Conservation (phyloP, 1,284 basidiomycete genomes). For the Mycena citricolor region DNA sequence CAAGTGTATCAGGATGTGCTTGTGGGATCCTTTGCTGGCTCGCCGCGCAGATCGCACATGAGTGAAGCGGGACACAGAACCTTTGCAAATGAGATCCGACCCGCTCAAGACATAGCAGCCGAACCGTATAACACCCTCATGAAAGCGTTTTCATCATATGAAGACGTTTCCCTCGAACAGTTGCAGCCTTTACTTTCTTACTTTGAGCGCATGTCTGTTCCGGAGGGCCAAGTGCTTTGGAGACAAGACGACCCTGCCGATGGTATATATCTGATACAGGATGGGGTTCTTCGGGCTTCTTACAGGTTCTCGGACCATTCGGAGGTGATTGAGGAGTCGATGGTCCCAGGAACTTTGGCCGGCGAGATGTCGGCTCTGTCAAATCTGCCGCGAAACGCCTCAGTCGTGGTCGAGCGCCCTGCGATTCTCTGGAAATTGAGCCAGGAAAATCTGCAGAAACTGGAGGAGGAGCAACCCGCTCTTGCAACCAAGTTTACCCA, state of each 20-base stretch:
- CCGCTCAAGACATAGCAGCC: slow-evolving; percentile 25
- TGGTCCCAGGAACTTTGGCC: slow-evolving; percentile 90
- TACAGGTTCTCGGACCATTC: slow-evolving; percentile 75
- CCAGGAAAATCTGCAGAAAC: slow-evolving; percentile 47
- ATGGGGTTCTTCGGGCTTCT: slow-evolving; percentile 78
- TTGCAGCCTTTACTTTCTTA: slow-evolving; percentile 67
- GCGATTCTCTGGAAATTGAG: slow-evolving; percentile 81
- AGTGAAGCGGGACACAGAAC: slow-evolving; percentile 76
- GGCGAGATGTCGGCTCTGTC: slow-evolving; percentile 86
- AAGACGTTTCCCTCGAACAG: slow-evolving; percentile 45
- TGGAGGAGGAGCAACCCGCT: slow-evolving; percentile 69
- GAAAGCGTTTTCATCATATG: slow-evolving; percentile 76
- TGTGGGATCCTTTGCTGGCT: slow-evolving; percentile 60
- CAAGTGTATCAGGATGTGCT: slow-evolving; percentile 42
- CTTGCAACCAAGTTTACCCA: slow-evolving; percentile 68
- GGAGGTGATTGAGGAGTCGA: slow-evolving; percentile 75
- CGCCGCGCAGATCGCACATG: slow-evolving; percentile 74
- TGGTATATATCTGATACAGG: slow-evolving; percentile 84
- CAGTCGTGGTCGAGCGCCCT: slow-evolving; percentile 77
- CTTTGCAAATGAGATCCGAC: slow-evolving; percentile 45
- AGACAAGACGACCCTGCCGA: slow-evolving; percentile 72
- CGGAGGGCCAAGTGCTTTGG: slow-evolving; percentile 74
- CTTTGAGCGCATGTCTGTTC: slow-evolving; percentile 63
- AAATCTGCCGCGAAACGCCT: slow-evolving; percentile 79
- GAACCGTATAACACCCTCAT: slow-evolving; percentile 70